Base-by-base conservation (phyloP, 2,329 filamentous ascomycete species). In the Monosporascus sp. region DNA sequence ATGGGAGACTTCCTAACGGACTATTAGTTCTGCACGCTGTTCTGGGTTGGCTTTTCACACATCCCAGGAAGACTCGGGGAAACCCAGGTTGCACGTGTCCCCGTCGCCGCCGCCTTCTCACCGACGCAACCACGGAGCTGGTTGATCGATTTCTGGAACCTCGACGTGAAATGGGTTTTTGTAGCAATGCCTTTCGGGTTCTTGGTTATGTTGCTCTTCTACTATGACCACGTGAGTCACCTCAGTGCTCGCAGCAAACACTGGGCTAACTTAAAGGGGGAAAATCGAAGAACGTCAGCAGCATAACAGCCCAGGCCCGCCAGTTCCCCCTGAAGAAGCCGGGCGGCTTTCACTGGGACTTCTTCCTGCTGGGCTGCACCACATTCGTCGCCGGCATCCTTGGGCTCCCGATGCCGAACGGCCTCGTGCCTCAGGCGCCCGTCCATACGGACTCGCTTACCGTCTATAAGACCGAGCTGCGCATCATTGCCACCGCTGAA, bases 321-420 rank as follows among this genome's bases (percentile, higher is more conserved):
- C 73, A 80, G 25, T 83, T 78, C 47, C 80, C 80, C 0, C 68
- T 83, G 11, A 74, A 74, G 50, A 83, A 83, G 58, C 80, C 80
- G 0, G 79, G 78, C 1, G 27, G 27, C 9, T 31, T 82, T 60
- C 79, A 82, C 62, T 82, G 80, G 79, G 80, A 83, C 62, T 76
- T 82, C 59, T 82, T 82, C 64, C 71, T 83, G 0, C 72, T 83
- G 0, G 80, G 80, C 6, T 72, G 75, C 54, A 82, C 80, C 0
- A 81, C 77, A 2, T 78, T 80, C 54, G 70, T 82, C 20, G 72
- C 74, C 2, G 79, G 78, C 0, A 72, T 83, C n/a, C 69, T 83
- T 11, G 79, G 78, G 2, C 72, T 83, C 6, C 80, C 80, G 0
- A 72, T 82, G 38, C 80, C 80, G 2, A 83, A 83, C 53, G 80